These are phyloP conservation scores for Suillus subaureus DNA, from an alignment of 768 basidiomycete genomes.

Conservation along the genomic window DNA sequence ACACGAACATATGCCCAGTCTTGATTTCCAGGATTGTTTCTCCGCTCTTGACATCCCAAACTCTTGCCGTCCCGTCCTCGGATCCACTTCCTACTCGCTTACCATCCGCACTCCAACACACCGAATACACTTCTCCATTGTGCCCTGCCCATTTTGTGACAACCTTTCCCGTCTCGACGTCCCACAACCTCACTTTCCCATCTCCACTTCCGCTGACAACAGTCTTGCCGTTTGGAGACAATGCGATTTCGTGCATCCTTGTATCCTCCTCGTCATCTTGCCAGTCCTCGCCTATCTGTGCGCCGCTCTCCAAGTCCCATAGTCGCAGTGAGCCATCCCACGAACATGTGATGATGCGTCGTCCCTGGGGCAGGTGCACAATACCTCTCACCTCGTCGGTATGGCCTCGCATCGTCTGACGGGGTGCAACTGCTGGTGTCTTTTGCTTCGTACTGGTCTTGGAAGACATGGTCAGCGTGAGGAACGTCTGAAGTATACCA, in stretches of 20 bases:
- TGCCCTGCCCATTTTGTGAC: neutral
- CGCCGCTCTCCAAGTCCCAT: neutral
- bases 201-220: neutral
- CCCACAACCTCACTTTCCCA: neutral
- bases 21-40: neutral
- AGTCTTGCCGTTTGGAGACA: neutral
- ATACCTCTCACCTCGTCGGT: too few relatives aligned
- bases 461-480: too few relatives aligned
- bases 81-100: neutral
- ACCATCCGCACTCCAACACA: neutral
- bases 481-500: too few relatives aligned
- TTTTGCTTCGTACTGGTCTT: neutral
- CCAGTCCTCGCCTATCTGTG: neutral
- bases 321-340: neutral
- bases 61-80: too few relatives aligned
- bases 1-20: too few relatives aligned
- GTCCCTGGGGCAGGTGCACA: too few relatives aligned
- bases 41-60: neutral
- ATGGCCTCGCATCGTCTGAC: neutral
- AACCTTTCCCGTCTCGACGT: neutral
- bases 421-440: too few relatives aligned
- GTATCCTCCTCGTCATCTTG: neutral
- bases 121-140: neutral
- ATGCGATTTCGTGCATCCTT: neutral
- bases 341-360: too few relatives aligned